phyloP scores from a whole-genome alignment of 805 yeast genomes.

The Saccharomycopsis capsularis region DNA sequence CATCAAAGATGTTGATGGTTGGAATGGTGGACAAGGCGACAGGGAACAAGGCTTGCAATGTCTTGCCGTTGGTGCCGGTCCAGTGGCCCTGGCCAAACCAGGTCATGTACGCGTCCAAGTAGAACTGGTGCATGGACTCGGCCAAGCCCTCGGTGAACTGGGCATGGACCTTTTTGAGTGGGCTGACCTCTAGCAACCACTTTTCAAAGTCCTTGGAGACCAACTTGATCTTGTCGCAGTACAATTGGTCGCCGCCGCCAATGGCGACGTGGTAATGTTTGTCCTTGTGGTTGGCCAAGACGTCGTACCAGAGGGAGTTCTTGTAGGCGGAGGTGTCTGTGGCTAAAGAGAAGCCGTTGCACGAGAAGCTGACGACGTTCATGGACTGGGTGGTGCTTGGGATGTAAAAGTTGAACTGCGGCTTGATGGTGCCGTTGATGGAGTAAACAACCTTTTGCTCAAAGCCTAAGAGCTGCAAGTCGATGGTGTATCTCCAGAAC shows the following conservation, averaged over 20 bases:
- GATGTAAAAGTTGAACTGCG: constrained; percentile 57
- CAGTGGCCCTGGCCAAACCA: constrained; percentile 93
- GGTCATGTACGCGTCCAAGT: constrained; percentile 62
- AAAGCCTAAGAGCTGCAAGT: constrained; percentile 37
- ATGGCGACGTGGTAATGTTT: constrained; percentile 84
- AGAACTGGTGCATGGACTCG: constrained; percentile 55
- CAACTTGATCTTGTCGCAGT: constrained; percentile 72
- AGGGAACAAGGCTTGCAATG: constrained; percentile 64
- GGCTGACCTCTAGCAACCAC: constrained; percentile 56
- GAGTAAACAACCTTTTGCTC: constrained; percentile 63
- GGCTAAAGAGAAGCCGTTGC: constrained; percentile 81
- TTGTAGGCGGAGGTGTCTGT: constrained; percentile 61
- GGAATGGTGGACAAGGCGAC: constrained; percentile 79
- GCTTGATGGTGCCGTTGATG: constrained; percentile 39
- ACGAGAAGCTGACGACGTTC: constrained; percentile 78
- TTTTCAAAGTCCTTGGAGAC: constrained; percentile 44
- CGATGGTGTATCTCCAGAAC: constrained; percentile 63
- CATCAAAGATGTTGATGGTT: constrained; percentile 79
- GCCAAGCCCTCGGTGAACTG: constrained; percentile 41
- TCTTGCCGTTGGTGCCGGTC: constrained; percentile 60
- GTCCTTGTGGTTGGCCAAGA: constrained; percentile 54
- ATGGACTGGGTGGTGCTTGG: constrained; percentile 62
- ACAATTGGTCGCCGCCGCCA: constrained; percentile 97
- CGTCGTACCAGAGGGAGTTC: constrained; percentile 84
- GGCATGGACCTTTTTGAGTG: constrained; percentile 39